phyloP scores from a whole-genome alignment of 1,284 basidiomycete species.

The Melampsora occidentalis region DNA sequence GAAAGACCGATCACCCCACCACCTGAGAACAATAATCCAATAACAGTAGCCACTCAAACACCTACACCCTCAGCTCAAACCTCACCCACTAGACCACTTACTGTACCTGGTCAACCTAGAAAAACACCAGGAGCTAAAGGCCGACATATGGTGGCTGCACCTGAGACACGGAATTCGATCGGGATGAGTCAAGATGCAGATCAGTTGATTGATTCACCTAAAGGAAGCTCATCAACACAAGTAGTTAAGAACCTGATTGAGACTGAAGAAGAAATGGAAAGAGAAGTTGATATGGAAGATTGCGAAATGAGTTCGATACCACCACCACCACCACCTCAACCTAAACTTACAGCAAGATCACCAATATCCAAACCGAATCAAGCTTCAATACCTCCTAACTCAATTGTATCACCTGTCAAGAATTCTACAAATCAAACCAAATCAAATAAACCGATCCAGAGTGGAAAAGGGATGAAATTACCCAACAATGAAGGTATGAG shows the following conservation, averaged over 20 bases:
- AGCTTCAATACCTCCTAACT: not conserved
- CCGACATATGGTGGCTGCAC: conserved; percentile 54
- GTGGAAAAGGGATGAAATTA: no score
- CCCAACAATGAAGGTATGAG: no score
- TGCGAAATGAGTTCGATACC: not conserved
- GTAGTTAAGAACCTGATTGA: not conserved
- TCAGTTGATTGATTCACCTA: conserved; percentile 58
- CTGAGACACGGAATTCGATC: conserved; percentile 48
- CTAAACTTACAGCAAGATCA: conserved; percentile 46
- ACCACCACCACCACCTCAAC: conserved; percentile 50
- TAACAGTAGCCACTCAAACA: conserved; percentile 53
- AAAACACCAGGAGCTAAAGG: conserved; percentile 77
- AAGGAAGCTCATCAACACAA: conserved; percentile 11
- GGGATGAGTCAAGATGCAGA: conserved; percentile 56
- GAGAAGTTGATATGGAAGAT: not conserved
- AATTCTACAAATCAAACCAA: not conserved
- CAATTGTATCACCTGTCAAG: conserved; percentile 20
- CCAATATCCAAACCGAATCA: not conserved
- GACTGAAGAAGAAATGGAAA: not conserved
- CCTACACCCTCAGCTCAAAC: conserved; percentile 60
- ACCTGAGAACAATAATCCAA: conserved; percentile 58
- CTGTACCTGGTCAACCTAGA: conserved; percentile 74
- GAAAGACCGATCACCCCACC: conserved; percentile 74
- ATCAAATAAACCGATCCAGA: no score
- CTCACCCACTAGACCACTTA: conserved; percentile 66